Evolutionary conservation across 106 monocot species (phyloP).

Genomic region (Dendrobium chrysotoxum): DNA sequence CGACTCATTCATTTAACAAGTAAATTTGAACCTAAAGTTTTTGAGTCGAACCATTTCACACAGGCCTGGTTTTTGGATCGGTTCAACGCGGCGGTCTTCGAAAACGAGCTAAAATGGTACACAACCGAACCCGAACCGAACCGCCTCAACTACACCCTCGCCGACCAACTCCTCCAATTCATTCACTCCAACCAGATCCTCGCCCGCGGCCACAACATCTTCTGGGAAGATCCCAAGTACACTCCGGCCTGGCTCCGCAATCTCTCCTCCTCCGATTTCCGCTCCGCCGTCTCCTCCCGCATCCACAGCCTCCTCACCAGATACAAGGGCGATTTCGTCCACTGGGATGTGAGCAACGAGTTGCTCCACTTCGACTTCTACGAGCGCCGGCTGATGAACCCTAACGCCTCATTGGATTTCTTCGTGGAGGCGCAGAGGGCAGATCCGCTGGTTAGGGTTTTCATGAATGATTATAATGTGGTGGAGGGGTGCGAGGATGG

Average conservation of each 20-base stretch:
- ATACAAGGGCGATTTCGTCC: conserved; percentile 88
- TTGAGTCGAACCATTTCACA: not conserved
- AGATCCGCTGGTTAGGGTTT: conserved; percentile 79
- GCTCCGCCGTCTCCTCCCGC: conserved; percentile 50
- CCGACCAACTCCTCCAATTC: conserved; percentile 73
- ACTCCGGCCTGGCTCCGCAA: conserved; percentile 77
- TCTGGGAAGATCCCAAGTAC: conserved; percentile 91
- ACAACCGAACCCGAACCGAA: conserved; percentile 67
- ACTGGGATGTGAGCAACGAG: conserved; percentile 99
- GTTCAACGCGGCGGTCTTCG: conserved; percentile 93
- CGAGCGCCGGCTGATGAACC: conserved; percentile 56
- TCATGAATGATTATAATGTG: conserved; percentile 96
- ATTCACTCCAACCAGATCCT: conserved; percentile 50
- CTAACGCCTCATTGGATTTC: conserved; percentile 57
- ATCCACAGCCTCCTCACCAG: conserved; percentile 61
- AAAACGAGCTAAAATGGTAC: conserved; percentile 99
- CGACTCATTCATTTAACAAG: no score
- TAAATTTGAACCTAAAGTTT: no score
- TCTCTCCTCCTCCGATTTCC: conserved; percentile 51
- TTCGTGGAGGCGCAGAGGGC: conserved; percentile 51
- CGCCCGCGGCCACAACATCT: conserved; percentile 89
- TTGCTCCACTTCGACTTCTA: conserved; percentile 96
- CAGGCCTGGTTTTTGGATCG: conserved; percentile 79
- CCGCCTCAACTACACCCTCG: conserved; percentile 60
- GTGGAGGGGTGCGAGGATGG: conserved; percentile 85